A percentile compares a stretch with the other conserved stretches of the same genome.
These are phyloP conservation scores for Cryphonectria carpinicola DNA, from an alignment of 2,329 filamentous ascomycete species.

Conservation along the genomic window DNA sequence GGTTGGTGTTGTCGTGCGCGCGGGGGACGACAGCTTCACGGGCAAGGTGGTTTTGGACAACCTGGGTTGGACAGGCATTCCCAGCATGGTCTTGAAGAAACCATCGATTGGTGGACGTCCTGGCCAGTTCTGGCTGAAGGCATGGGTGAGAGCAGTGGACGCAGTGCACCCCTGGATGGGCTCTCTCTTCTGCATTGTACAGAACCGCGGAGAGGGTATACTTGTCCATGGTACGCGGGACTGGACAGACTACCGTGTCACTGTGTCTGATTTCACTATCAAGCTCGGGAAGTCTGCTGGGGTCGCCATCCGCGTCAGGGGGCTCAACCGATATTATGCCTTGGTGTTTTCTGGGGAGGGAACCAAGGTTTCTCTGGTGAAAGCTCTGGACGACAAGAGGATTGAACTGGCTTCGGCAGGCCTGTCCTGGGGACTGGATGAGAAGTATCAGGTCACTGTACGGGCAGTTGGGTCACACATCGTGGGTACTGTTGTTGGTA, in stretches of 20 bases:
- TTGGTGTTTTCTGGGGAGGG: conserved; percentile 30
- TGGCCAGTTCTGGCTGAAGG: conserved; percentile 34
- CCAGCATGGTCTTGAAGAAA: conserved; percentile 20
- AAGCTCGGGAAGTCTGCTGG: conserved; percentile 34
- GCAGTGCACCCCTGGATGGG: conserved; percentile 30
- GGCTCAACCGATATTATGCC: conserved; percentile 39
- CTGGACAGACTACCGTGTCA: conserved; percentile 37
- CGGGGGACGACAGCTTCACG: conserved; percentile 2
- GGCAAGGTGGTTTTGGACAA: conserved; percentile 32
- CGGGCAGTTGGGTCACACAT: conserved; percentile 21
- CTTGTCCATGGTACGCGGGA: conserved; percentile 39
- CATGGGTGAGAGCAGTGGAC: conserved; percentile 37
- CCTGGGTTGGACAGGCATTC: conserved; percentile 32
- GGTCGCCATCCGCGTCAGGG: conserved; percentile 36
- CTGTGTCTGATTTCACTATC: conserved; percentile 32
- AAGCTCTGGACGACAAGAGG: conserved; percentile 32
- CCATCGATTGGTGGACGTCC: conserved; percentile 18
- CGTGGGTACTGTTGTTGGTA: conserved; percentile 16
- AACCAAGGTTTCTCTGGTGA: conserved; percentile 31
- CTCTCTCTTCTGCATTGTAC: conserved; percentile 34
- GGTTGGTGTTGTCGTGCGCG: conserved; percentile 32
- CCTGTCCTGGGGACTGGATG: conserved; percentile 33
- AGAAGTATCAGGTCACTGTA: conserved; percentile 29
- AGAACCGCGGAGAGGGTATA: conserved; percentile 38
- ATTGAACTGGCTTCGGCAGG: conserved; percentile 26